These are phyloP conservation scores for Dissophora ornata DNA, from an alignment of 192 early-diverging fungal genomes.

Conservation along the genomic window DNA sequence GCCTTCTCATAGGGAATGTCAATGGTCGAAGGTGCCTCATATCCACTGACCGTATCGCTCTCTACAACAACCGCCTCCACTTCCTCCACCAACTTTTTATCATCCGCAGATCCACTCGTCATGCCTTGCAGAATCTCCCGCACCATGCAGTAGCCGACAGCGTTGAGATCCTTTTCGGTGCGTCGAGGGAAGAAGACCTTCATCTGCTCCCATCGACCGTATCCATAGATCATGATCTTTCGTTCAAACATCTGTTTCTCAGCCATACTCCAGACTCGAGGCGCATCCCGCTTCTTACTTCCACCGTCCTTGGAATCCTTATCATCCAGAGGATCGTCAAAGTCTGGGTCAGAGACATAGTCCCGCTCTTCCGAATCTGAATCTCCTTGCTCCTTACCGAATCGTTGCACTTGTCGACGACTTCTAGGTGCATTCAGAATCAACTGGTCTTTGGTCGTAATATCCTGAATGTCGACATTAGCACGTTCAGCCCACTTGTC, in stretches of 20 bases:
- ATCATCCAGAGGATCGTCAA: slow-evolving; percentile 51
- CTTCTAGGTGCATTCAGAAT: slow-evolving; percentile 76
- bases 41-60: slow-evolving; percentile 57
- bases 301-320: slow-evolving; percentile 29
- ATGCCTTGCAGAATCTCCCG: slow-evolving; percentile 62
- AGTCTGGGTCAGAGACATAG: slow-evolving; percentile 61
- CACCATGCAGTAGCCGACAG: slow-evolving; percentile 64
- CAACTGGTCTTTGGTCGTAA: slow-evolving; percentile 64
- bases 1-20: slow-evolving; percentile 72
- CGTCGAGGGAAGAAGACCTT: slow-evolving; percentile 65
- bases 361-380: slow-evolving; percentile 58
- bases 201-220: slow-evolving; percentile 74
- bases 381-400: slow-evolving; percentile 53
- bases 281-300: slow-evolving; percentile 49
- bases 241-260: slow-evolving; percentile 67
- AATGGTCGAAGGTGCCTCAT: slow-evolving; percentile 50
- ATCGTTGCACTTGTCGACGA: slow-evolving; percentile 69
- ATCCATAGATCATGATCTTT: slow-evolving; percentile 73
- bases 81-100: slow-evolving; percentile 70
- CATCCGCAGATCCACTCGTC: slow-evolving; percentile 63
- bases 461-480: slow-evolving; percentile 71
- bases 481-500: slow-evolving; percentile 87
- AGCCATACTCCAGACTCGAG: slow-evolving; percentile 63
- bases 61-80: slow-evolving; percentile 63
- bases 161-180: slow-evolving; percentile 66